Base-by-base conservation (phyloP, 495 filamentous ascomycete species). In the Amorphotheca resinae region DNA sequence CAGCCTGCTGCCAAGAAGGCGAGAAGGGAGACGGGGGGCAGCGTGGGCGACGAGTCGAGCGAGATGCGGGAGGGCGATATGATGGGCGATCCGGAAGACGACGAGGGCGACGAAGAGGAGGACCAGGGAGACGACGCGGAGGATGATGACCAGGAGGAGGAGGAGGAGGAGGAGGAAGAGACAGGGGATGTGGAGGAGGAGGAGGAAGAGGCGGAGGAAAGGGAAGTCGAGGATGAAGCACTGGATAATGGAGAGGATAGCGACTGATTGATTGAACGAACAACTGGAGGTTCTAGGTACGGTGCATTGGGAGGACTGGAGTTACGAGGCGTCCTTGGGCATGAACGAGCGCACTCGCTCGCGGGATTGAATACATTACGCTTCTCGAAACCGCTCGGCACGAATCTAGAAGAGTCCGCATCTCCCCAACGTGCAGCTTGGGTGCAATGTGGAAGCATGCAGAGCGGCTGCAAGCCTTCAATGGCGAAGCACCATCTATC, bases 181-280 rank as follows among this genome's bases (percentile, higher is more conserved):
- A 62, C 68, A 4, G 59, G 58, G 0, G 64, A 66, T 0, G 62
- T 64, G 3, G 51, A 51, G 37, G 46, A 22, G 57, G 61, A 43
- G 54, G 31, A 65, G 0, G 64, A 67, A 12, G 65, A 64, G 16
- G 38, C 51, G 4, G 54, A 54, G 15, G 60, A 56, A 14, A 68
- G 68, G 21, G 72, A 80, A 14, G 71, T 17, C 6, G 52, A 78
- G 44, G 72, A 82, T 49, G 77, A 82, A 53, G 76, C 76, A 12
- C 66, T 80, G 25, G 79, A 84, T 55, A 68, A 73, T 57, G 64
- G 74, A 42, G 73, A 76, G 25, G 66, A 67, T 38, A 74, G 71
- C 41, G 70, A 74, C 25, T 74, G 60, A 40, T 2, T 9, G 21
- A 8, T 33, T 12, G 33, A n/a, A 30, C 28, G 14, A 16, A 28